A percentile compares a stretch with the other conserved stretches of the same genome.
Conservation (phyloP, 1,284 basidiomycete genomes). For the Ustilago xerochloae region DNA sequence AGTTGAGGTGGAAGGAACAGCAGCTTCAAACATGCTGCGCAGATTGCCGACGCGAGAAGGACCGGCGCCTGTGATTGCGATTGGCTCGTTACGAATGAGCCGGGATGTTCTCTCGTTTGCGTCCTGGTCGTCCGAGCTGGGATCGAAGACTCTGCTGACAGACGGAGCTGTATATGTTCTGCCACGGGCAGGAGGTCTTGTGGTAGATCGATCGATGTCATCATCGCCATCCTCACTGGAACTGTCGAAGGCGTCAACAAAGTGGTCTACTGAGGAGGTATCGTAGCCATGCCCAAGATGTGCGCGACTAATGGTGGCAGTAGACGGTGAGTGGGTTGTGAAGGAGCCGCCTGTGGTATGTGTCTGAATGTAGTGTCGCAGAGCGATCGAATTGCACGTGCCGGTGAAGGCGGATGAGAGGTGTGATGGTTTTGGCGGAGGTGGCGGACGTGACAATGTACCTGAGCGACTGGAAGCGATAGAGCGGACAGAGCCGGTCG, state of each 20-base stretch:
- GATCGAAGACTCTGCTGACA: slow-evolving; percentile 31
- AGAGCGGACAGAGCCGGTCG: slow-evolving; percentile 20
- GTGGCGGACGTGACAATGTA: slow-evolving; percentile 44
- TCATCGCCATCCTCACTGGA: slow-evolving; percentile 25
- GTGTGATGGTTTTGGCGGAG: slow-evolving; percentile 55
- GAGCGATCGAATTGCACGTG: slow-evolving; percentile 57
- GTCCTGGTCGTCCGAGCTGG: slow-evolving; percentile 13
- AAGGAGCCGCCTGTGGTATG: slow-evolving; percentile 50
- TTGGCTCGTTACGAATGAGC: slow-evolving; percentile 35
- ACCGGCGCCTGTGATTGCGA: slow-evolving; percentile 34
- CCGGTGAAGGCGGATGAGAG: slow-evolving; percentile 54
- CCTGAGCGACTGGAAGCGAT: slow-evolving; percentile 23
- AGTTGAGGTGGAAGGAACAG: slow-evolving; percentile 1
- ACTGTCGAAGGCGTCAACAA: slow-evolving; percentile 36
- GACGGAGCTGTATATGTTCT: slow-evolving; percentile 47
- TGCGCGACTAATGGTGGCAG: slow-evolving; percentile 31
- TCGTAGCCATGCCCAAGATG: slow-evolving; percentile 42
- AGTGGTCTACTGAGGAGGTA: slow-evolving; percentile 24
- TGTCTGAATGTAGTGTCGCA: slow-evolving; percentile 49
- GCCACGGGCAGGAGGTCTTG: slow-evolving; percentile 18
- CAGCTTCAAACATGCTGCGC: slow-evolving; percentile 42
- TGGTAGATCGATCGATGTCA: background rate
- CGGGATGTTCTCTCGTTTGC: slow-evolving; percentile 18
- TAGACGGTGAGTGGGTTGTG: slow-evolving; percentile 20
- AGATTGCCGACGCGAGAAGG: slow-evolving; percentile 42